These are phyloP conservation scores for Grosmannia huntii DNA, from an alignment of 2,329 filamentous ascomycete genomes.

Conservation along the genomic window DNA sequence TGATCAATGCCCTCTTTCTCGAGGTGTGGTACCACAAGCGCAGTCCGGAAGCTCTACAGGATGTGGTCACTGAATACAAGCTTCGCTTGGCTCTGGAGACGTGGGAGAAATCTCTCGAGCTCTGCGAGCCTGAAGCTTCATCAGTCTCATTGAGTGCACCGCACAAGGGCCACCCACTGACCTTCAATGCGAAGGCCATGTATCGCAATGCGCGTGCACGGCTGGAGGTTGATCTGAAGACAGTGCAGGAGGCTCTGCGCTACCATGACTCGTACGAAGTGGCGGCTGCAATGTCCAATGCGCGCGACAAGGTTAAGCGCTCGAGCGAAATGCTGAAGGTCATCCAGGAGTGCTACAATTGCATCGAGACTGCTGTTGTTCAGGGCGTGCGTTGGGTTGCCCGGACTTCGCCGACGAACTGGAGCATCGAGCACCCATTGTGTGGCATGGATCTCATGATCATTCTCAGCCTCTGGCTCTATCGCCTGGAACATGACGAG, in stretches of 20 bases:
- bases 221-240: conserved; percentile 89
- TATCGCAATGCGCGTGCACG: conserved; percentile 88
- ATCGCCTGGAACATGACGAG: conserved; percentile 97
- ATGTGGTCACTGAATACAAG: conserved; percentile 97
- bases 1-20: conserved; percentile 97
- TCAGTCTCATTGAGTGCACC: conserved; percentile 84
- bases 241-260: conserved; percentile 86
- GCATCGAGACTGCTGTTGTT: conserved; percentile 86
- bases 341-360: conserved; percentile 94
- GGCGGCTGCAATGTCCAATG: conserved; percentile 88
- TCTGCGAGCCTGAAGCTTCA: conserved; percentile 84
- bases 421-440: conserved; percentile 96
- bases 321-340: conserved; percentile 98
- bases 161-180: conserved; percentile 88
- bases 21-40: conserved; percentile 99
- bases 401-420: conserved; percentile 94
- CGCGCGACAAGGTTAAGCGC: conserved; percentile 85
- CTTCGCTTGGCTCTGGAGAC: conserved; percentile 88
- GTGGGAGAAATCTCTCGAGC: conserved; percentile 94
- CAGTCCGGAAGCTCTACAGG: conserved; percentile 91
- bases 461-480: conserved; percentile 94
- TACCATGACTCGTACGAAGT: conserved; percentile 98
- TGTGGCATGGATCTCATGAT: conserved; percentile 97
- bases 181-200: conserved; percentile 97
- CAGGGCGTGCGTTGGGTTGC: conserved; percentile 97